Base-by-base conservation (phyloP, 306 rosid species). In the Castanopsis chinensis region DNA sequence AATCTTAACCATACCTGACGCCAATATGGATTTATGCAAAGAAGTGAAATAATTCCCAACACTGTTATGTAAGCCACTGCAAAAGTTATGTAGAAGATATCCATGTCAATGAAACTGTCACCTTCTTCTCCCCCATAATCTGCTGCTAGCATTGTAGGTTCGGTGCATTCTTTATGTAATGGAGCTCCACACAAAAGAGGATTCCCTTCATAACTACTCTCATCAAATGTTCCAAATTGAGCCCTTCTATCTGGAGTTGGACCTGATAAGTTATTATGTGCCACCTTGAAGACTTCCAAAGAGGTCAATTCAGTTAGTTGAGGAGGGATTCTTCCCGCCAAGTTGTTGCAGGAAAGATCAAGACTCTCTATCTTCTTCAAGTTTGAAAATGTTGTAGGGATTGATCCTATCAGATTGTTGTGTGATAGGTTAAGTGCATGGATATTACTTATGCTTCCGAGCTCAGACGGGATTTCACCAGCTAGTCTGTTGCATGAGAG, bases 301-400 rank as follows among this genome's bases (percentile, higher is more conserved):
- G n/a, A 10, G 28, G 70, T 17, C 17, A 76, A 12, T n/a, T 65
- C 6, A 18, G 9, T 74, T 8, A 59, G 13, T 6, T 23, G 30
- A 30, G 77, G 20, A 3, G 70, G 78, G 7, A 75, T 59, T 13
- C 2, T 37, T 21, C 78, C 71, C 4, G 23, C 23, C 18, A 75
- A 75, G 6, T 37, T 75, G 70, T 59, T 75, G 17, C 13, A 75
- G 27, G 70, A 75, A 75, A 69, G 30, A 69, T 69, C 56, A 27
- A 69, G 49, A 69, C 74, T 69, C 74, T 65, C 33, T 11, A 25
- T 65, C 20, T 28, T 21, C 65, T n/a, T 69, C 4, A 69, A 35
- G 2, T 69, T 69, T 4, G 73, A 37, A 27, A 69, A 41, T 27
- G 19, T 63, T 23, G 35, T 1, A 12, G 33, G 35, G 69, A 14